Conservation (phyloP, 257 asterid species). For the Lantana camara region DNA sequence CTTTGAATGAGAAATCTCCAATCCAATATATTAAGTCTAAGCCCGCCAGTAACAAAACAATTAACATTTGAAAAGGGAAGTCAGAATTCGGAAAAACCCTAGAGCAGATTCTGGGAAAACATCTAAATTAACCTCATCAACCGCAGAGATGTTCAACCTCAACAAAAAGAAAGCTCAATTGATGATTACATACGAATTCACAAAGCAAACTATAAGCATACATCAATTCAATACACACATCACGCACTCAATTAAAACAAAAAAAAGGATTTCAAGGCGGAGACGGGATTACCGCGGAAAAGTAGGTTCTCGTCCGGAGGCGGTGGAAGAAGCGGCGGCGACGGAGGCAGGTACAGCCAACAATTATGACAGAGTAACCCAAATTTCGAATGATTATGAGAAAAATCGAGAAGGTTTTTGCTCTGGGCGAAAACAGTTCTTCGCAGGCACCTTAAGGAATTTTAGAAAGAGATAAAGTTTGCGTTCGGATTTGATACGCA, state of each 20-base stretch:
- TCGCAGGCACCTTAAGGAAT: no score
- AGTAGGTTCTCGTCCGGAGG: neutral
- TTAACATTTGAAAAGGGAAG: neutral
- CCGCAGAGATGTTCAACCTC: neutral
- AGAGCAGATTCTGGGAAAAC: neutral
- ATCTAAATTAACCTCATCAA: neutral
- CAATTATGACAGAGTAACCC: neutral
- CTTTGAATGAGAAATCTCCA: neutral
- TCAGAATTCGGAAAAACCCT: conserved; percentile 31
- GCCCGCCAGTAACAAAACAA: neutral
- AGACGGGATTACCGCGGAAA: conserved; percentile 8
- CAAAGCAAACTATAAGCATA: neutral
- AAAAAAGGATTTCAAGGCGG: neutral
- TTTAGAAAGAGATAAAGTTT: no score
- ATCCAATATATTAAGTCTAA: neutral
- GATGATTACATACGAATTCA: neutral
- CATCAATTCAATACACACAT: neutral
- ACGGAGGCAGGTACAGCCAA: no score
- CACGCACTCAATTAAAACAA: neutral
- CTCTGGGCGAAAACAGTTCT: neutral
- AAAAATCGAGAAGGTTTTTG: neutral
- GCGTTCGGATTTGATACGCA: no score
- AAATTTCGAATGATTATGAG: neutral
- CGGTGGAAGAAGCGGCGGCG: neutral
- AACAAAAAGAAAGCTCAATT: conserved; percentile 11